Conservation (phyloP, 257 asterid genomes). For the Solanum gandarillasii region DNA sequence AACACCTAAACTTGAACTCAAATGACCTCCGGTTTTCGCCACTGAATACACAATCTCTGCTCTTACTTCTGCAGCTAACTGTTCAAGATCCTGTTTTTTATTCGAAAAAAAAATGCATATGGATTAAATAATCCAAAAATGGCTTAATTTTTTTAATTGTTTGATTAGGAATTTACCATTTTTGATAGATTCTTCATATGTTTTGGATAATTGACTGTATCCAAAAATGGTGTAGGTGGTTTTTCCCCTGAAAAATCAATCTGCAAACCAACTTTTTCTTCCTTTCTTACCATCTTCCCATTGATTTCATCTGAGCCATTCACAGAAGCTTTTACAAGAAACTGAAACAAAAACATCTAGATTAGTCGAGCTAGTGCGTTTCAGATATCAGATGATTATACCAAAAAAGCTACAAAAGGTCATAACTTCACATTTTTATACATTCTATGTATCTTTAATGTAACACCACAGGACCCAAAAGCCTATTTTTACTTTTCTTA, state of each 20-base stretch:
- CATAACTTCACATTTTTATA: background rate
- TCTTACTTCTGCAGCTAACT: constrained; percentile 61
- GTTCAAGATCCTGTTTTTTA: constrained; percentile 56
- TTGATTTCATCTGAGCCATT: constrained; percentile 21
- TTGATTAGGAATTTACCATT: constrained; percentile 18
- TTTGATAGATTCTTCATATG: constrained; percentile 63
- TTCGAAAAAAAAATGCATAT: background rate
- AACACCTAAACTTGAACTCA: constrained; percentile 67
- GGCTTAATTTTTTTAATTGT: background rate
- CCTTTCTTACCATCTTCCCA: constrained; percentile 16
- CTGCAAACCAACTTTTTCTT: constrained; percentile 43
- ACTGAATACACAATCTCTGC: constrained; percentile 54
- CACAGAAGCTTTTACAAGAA: constrained; percentile 35
- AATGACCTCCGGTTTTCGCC: constrained; percentile 60
- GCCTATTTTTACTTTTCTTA: too few species aligned
- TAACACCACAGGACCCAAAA: too few species aligned
- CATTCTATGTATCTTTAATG: too few species aligned
- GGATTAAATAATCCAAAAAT: background rate
- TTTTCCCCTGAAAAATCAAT: constrained; percentile 50
- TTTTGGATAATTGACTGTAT: constrained; percentile 53
- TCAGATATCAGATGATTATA: background rate
- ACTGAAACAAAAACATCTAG: constrained; percentile 12
- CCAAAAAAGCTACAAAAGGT: constrained; percentile 17
- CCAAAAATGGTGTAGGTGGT: constrained; percentile 58
- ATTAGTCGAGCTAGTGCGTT: background rate